Percentiles rank a stretch among this genome's conserved stretches.
Evolutionary conservation across 129 eudicot genomes (phyloP).

Genomic region (Flaveria brownii): DNA sequence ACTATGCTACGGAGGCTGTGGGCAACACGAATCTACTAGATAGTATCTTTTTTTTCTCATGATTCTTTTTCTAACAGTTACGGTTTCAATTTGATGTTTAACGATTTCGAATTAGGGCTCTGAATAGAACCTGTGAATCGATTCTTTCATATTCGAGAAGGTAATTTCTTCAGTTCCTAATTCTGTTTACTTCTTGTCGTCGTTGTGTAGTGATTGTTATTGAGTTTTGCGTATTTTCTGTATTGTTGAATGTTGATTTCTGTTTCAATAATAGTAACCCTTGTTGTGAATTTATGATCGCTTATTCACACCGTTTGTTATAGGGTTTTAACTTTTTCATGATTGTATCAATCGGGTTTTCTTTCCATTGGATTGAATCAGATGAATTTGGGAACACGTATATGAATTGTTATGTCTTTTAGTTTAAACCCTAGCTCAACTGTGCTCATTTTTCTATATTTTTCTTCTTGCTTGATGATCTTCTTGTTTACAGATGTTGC

Average conservation of each 20-base stretch:
- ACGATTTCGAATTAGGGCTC: too few species aligned
- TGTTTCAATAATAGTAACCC: too few species aligned
- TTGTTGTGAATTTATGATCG: background rate
- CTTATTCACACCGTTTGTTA: background rate
- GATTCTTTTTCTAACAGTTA: too few species aligned
- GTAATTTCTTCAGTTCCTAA: background rate
- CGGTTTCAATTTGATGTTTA: too few species aligned
- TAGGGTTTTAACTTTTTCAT: background rate
- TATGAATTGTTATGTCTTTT: background rate
- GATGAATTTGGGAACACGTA: background rate
- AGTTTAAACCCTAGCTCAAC: slow-evolving; percentile 2
- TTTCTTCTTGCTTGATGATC: background rate
- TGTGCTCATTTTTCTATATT: background rate
- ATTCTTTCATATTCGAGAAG: too few species aligned
- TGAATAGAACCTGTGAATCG: too few species aligned
- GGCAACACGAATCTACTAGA: slow-evolving; percentile 30
- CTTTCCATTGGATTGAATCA: background rate
- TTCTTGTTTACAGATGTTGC: background rate
- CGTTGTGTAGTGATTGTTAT: background rate
- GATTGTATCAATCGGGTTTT: too few species aligned
- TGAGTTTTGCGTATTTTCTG: background rate
- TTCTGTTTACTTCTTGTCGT: background rate
- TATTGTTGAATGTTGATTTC: background rate
- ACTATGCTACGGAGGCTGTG: slow-evolving; percentile 85
- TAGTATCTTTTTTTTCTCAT: too few species aligned